Evolutionary conservation across 1,284 basidiomycete species (phyloP).

Genomic region (Irpex rosettiformis): DNA sequence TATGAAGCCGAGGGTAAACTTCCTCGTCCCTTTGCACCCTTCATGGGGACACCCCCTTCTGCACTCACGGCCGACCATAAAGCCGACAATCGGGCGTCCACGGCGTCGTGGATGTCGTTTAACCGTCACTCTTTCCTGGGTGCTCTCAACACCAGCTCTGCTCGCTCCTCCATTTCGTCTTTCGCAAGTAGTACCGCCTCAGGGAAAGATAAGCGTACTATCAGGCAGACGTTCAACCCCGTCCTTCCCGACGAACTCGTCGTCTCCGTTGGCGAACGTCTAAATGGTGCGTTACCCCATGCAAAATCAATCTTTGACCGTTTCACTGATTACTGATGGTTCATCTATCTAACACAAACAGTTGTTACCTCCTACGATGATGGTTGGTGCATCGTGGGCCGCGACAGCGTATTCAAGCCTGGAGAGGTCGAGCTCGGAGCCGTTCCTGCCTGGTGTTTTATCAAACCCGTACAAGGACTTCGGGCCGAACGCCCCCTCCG

Average conservation of each 20-base stretch:
- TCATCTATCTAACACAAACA: constrained; percentile 25
- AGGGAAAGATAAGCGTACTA: constrained; percentile 42
- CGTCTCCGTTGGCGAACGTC: constrained; percentile 50
- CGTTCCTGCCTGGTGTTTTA: constrained; percentile 71
- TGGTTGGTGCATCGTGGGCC: constrained; percentile 71
- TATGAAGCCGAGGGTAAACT: constrained; percentile 44
- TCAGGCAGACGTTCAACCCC: constrained; percentile 61
- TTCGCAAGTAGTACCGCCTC: constrained; percentile 35
- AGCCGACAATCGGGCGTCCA: constrained; percentile 17
- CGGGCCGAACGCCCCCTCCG: constrained; percentile 60
- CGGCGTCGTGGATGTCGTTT: constrained; percentile 26
- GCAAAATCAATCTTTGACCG: constrained; percentile 1
- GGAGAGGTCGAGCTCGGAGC: constrained; percentile 59
- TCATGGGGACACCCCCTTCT: constrained; percentile 23
- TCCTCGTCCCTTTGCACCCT: constrained; percentile 45
- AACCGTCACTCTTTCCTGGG: constrained; percentile 33
- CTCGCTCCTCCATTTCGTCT: constrained; percentile 19
- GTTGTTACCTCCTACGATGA: constrained; percentile 42
- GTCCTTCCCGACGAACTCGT: constrained; percentile 70
- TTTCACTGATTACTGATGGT: constrained; percentile 1
- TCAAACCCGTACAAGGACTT: constrained; percentile 56
- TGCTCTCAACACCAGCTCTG: constrained; percentile 22
- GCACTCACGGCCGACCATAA: constrained; percentile 9
- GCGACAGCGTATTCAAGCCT: constrained; percentile 44
- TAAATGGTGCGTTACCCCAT: constrained; percentile 44